Conservation (phyloP, 2,329 filamentous ascomycete genomes). For the Remersonia thermophila region DNA sequence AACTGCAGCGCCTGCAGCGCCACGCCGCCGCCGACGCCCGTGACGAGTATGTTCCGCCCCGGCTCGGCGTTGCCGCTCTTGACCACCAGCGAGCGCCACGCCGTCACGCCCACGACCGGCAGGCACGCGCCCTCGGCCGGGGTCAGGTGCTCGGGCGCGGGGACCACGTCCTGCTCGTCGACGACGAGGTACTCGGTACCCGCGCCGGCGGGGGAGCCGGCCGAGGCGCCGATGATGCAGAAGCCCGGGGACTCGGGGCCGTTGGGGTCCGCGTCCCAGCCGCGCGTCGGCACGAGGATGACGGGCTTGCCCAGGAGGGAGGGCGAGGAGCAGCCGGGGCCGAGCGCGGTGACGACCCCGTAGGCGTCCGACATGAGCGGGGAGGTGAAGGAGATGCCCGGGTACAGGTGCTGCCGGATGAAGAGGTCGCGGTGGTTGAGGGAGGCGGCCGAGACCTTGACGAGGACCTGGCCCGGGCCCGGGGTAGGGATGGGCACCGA, state of each 20-base stretch:
- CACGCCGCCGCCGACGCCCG: conserved; percentile 87
- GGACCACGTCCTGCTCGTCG: conserved; percentile 60
- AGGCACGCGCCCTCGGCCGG: conserved; percentile 69
- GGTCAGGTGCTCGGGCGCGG: conserved; percentile 58
- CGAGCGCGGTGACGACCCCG: conserved; percentile 57
- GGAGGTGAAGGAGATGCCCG: conserved; percentile 63
- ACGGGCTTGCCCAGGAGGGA: conserved; percentile 53
- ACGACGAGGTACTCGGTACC: conserved; percentile 63
- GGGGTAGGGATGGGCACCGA: conserved; percentile 51
- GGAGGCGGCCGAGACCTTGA: conserved; percentile 66
- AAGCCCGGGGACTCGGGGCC: conserved; percentile 60
- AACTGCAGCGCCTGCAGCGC: conserved; percentile 74
- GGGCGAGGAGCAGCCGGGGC: conserved; percentile 29
- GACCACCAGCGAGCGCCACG: conserved; percentile 71
- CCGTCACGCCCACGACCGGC: conserved; percentile 76
- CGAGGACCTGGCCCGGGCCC: conserved; percentile 54
- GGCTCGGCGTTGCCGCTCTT: conserved; percentile 55
- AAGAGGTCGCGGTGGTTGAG: conserved; percentile 95
- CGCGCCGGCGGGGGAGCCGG: conserved; percentile 53
- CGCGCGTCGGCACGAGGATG: conserved; percentile 62
- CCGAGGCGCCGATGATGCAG: conserved; percentile 58
- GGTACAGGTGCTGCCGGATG: conserved; percentile 85
- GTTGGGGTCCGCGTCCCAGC: conserved; percentile 59
- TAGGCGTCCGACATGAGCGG: conserved; percentile 76
- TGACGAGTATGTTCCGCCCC: conserved; percentile 69